These are phyloP conservation scores for Groenewaldozyma salmanticensis DNA, from an alignment of 805 yeast genomes.

Conservation along the genomic window DNA sequence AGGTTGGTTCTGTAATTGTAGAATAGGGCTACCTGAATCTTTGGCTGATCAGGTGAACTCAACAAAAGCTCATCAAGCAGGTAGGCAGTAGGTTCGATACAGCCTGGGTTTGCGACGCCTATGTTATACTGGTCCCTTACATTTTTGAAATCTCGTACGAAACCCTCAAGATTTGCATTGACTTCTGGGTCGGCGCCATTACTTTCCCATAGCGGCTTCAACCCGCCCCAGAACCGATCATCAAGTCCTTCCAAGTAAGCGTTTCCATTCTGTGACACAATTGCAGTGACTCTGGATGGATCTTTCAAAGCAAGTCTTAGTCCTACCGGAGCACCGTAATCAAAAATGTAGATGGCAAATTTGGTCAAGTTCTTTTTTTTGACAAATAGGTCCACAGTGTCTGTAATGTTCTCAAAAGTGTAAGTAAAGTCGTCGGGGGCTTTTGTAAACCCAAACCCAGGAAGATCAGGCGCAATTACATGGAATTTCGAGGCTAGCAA, in stretches of 20 bases:
- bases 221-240: constrained; percentile 31
- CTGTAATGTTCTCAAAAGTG: constrained; percentile 28
- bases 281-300: constrained; percentile 26
- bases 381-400: constrained; percentile 27
- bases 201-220: constrained; percentile 27
- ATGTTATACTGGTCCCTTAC: constrained; percentile 25
- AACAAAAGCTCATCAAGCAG: constrained; percentile 26
- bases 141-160: background rate
- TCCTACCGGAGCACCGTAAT: constrained; percentile 38
- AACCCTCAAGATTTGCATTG: constrained; percentile 10
- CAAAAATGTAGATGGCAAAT: constrained; percentile 32
- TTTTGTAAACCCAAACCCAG: constrained; percentile 18
- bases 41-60: constrained; percentile 20
- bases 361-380: constrained; percentile 21
- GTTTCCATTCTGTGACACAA: constrained; percentile 36
- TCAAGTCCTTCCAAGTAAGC: constrained; percentile 37
- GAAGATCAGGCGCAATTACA: constrained; percentile 38
- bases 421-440: constrained; percentile 23
- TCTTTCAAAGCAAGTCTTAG: constrained; percentile 29
- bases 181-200: constrained; percentile 8
- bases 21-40: constrained; percentile 29
- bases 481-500: constrained; percentile 30
- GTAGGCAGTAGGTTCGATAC: constrained; percentile 28
- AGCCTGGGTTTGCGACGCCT: constrained; percentile 23
- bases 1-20: constrained; percentile 31